phyloP scores from a whole-genome alignment of 495 filamentous ascomycete species.

The Lepraria neglecta region DNA sequence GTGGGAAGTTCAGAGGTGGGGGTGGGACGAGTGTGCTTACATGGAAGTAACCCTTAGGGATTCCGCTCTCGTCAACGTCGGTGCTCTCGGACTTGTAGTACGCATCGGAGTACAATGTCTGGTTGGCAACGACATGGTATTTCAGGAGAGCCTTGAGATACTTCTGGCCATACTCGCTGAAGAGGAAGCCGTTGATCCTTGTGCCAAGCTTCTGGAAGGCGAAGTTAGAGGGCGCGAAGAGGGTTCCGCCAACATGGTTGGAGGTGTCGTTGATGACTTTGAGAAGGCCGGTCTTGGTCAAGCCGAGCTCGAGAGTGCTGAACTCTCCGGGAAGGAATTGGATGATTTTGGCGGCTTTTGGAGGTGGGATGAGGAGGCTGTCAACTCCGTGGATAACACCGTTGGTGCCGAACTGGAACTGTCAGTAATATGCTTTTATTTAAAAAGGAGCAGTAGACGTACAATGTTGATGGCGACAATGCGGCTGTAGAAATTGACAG shows the following conservation, averaged over 20 bases:
- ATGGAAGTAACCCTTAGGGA: constrained; percentile 35
- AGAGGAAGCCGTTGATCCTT: constrained; percentile 67
- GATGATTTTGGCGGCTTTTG: constrained; percentile 51
- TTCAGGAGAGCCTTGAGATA: constrained; percentile 67
- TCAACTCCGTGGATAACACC: constrained; percentile 75
- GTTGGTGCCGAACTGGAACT: constrained; percentile 53
- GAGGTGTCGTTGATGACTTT: constrained; percentile 39
- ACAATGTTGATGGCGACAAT: constrained; percentile 63
- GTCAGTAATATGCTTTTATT: constrained; percentile 20
- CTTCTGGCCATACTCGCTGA: constrained; percentile 58
- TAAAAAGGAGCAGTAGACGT: constrained; percentile 23
- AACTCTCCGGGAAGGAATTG: constrained; percentile 64
- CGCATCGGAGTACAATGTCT: constrained; percentile 77
- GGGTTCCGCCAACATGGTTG: constrained; percentile 50
- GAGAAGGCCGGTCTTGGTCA: constrained; percentile 61
- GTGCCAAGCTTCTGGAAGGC: constrained; percentile 68
- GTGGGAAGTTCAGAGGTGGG: background rate
- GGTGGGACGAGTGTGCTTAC: constrained; percentile 17
- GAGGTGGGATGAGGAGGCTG: constrained; percentile 66
- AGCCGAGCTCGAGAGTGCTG: constrained; percentile 66
- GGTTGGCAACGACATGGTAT: constrained; percentile 69
- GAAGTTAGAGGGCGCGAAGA: constrained; percentile 70
- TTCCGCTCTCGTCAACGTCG: constrained; percentile 17
- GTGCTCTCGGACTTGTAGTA: constrained; percentile 49
- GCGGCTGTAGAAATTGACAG: constrained; percentile 66